Evolutionary conservation across 2,329 filamentous ascomycete species (phyloP).

Genomic region (Penicillium verrucosum): DNA sequence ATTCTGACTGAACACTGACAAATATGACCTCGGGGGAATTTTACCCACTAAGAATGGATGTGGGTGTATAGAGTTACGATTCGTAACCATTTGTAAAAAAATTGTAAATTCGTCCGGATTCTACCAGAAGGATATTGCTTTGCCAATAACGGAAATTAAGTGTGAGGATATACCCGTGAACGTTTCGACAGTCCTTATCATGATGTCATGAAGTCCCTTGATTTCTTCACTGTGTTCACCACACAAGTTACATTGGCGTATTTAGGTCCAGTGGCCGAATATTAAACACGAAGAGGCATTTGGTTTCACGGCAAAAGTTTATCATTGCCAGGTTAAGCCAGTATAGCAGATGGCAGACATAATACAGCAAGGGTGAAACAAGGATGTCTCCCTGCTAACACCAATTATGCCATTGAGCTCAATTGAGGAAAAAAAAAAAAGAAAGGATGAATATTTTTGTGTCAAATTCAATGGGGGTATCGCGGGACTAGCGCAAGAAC

Average conservation of each 20-base stretch:
- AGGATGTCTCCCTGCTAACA: not conserved
- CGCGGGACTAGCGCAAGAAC: conserved; percentile 5
- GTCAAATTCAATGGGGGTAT: conserved; percentile 11
- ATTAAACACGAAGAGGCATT: not conserved
- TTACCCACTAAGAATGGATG: not conserved
- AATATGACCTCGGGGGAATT: conserved; percentile 17
- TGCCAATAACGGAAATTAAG: not conserved
- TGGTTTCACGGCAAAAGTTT: not conserved
- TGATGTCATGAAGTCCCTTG: not conserved
- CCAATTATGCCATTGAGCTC: not conserved
- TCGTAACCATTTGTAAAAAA: not conserved
- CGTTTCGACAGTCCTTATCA: not conserved
- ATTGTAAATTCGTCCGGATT: not conserved
- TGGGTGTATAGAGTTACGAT: not conserved
- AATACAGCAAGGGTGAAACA: not conserved
- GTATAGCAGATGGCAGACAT: not conserved
- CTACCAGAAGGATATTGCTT: not conserved
- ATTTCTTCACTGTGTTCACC: not conserved
- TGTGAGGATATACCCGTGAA: not conserved
- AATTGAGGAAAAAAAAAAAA: not conserved
- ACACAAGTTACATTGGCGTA: not conserved
- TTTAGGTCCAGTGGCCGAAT: not conserved
- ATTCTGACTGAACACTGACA: conserved; percentile 38
- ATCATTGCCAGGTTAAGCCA: not conserved
- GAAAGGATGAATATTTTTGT: not conserved